Percentiles rank a stretch among this genome's conserved stretches.
Conservation (phyloP, 2,329 filamentous ascomycete genomes). For the Cercospora sp. region DNA sequence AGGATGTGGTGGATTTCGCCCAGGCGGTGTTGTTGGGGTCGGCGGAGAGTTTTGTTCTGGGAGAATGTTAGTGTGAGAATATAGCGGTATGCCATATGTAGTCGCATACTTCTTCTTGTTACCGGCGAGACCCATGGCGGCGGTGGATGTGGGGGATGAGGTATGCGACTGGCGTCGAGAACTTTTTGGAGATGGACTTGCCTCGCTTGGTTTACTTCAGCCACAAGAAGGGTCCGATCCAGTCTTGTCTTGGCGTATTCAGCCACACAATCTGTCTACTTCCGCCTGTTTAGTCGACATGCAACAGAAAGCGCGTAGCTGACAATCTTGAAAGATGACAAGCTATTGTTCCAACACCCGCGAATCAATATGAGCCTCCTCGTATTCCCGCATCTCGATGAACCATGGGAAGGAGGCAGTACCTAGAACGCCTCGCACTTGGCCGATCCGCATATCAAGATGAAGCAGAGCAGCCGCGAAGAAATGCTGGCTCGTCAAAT, state of each 20-base stretch:
- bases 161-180: conserved; percentile 1
- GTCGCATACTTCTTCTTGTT: conserved; percentile 32
- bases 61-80: conserved; percentile 30
- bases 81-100: neutral
- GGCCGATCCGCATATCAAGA: conserved; percentile 48
- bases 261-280: neutral
- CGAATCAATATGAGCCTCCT: neutral
- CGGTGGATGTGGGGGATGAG: neutral
- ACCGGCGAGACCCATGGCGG: conserved; percentile 66
- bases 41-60: conserved; percentile 72
- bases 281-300: neutral
- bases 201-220: neutral
- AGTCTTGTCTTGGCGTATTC: neutral
- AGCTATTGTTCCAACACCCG: neutral
- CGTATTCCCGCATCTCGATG: neutral
- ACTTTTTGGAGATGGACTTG: conserved; percentile 9
- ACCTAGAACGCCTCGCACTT: conserved; percentile 38
- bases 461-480: conserved; percentile 45
- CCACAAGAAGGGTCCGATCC: neutral
- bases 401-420: conserved; percentile 37
- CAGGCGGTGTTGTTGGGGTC: conserved; percentile 97
- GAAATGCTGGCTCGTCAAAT: conserved; percentile 32
- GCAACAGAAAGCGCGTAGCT: neutral
- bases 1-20: conserved; percentile 77
- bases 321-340: neutral